Evolutionary conservation across 2,329 filamentous ascomycete genomes (phyloP).

Genomic region (Fusarium chuoi): DNA sequence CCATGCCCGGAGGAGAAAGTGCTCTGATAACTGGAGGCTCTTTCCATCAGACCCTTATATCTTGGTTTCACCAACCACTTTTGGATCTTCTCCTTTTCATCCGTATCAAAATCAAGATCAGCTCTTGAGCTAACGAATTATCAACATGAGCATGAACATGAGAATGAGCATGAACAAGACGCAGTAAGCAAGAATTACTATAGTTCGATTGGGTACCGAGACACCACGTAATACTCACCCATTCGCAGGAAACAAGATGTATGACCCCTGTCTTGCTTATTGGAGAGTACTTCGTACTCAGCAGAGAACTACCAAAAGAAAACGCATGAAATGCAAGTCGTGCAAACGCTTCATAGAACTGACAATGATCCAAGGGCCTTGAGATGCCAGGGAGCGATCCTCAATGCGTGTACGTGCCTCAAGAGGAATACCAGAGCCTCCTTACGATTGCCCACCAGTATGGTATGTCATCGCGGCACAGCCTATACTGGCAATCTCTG

Average conservation of each 20-base stretch:
- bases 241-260: conserved; percentile 17
- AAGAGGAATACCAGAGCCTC: conserved; percentile 69
- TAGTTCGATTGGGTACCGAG: not conserved
- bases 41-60: not conserved
- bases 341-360: not conserved
- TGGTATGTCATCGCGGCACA: conserved; percentile 52
- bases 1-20: not conserved
- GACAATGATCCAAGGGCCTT: conserved; percentile 8
- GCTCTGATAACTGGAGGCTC: not conserved
- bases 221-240: not conserved
- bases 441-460: conserved; percentile 64
- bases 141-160: conserved; percentile 11
- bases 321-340: not conserved
- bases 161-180: conserved; percentile 17
- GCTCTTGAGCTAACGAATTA: not conserved
- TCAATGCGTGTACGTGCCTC: conserved; percentile 64
- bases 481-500: not conserved
- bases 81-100: not conserved
- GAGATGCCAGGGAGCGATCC: not conserved
- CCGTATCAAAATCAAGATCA: not conserved
- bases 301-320: too few relatives aligned
- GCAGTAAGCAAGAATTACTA: conserved; percentile 10
- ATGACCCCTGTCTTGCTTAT: not conserved
- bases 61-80: not conserved
- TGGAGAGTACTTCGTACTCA: not conserved